Evolutionary conservation across 2,329 filamentous ascomycete genomes (phyloP), one percentile per base, ranked within the genome.

Genomic region (Ceratocystis huliohia): DNA sequence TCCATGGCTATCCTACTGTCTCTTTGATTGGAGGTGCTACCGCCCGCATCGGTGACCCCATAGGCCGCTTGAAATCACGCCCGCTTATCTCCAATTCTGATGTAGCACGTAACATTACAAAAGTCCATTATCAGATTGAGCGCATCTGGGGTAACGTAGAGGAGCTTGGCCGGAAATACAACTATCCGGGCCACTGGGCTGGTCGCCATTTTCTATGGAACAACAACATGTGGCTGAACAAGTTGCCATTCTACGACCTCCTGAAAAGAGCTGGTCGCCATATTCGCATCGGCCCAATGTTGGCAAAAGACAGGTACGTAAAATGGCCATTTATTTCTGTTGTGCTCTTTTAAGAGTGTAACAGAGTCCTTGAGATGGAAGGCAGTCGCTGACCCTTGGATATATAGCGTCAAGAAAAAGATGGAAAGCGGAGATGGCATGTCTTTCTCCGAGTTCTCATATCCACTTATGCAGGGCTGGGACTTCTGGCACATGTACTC

Each of bases 391-490:
- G 66, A 74, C 66, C 30, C 8, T 22, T 10, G 17, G 1, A 5
- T 25, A n/a, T 5, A 15, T 33, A 79, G 78, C 44, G 91, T 95
- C 65, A 94, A 91, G 76, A 86, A 85, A 67, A 90, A 91, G 73
- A 82, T 97, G 80, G 82, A 83, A n/a, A 86, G 86, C 65, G 90
- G 91, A 46, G 89, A 94, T 69, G 95, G 94, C 71, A 93, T 99
- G 88, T 95, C 92, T 0, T 88, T 95, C 72, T 87, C 90, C 45
- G 94, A 99, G 74, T 96, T 99, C 75, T 83, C 86, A 53, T 99
- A 99, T 73, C 94, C 95, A 0, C 77, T 99, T 17, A 84, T 97
- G 72, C 94, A 99, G 74, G 91, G 88, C 25, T 97, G 92, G 88
- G 94, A 99, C 74, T 99, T 92, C 84, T 97, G 90, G 89, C 82